Conservation (phyloP, 306 rosid species). For the Macrotyloma uniflorum region DNA sequence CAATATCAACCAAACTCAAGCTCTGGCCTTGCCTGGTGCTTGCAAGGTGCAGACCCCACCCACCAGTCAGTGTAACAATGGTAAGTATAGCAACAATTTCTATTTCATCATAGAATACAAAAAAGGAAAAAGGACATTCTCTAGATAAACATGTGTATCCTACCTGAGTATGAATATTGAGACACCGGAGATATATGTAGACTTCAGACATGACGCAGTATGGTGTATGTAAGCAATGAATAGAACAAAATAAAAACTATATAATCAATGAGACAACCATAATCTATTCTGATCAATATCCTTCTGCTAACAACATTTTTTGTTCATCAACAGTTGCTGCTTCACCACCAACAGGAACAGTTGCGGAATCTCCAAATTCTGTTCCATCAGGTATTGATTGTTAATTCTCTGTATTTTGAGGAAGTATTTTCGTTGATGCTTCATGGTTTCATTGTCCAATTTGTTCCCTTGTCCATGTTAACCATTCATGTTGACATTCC, state of each 20-base stretch:
- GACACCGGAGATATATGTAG: not conserved
- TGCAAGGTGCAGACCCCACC: constrained; percentile 91
- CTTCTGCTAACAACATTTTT: constrained; percentile 28
- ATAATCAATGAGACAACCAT: not conserved
- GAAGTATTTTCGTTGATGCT: constrained; percentile 7
- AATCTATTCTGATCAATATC: not conserved
- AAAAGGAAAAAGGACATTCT: not conserved
- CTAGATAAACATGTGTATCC: not conserved
- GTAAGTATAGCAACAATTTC: constrained; percentile 53
- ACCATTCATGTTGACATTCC: constrained; percentile 29
- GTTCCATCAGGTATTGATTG: constrained; percentile 68
- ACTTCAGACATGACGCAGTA: not conserved
- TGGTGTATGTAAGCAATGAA: not conserved
- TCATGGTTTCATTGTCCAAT: not conserved
- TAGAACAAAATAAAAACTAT: not conserved
- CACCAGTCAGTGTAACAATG: constrained; percentile 60
- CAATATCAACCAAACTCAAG: constrained; percentile 77
- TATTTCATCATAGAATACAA: not conserved
- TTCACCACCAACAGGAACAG: constrained; percentile 69
- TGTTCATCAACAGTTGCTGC: constrained; percentile 56
- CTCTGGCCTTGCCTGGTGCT: constrained; percentile 76
- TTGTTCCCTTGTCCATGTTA: constrained; percentile 16
- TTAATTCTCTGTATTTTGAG: not conserved
- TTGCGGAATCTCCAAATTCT: constrained; percentile 65
- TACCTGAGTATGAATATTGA: not conserved